Evolutionary conservation across 306 rosid genomes (phyloP).

Genomic region (Morella rubra): DNA sequence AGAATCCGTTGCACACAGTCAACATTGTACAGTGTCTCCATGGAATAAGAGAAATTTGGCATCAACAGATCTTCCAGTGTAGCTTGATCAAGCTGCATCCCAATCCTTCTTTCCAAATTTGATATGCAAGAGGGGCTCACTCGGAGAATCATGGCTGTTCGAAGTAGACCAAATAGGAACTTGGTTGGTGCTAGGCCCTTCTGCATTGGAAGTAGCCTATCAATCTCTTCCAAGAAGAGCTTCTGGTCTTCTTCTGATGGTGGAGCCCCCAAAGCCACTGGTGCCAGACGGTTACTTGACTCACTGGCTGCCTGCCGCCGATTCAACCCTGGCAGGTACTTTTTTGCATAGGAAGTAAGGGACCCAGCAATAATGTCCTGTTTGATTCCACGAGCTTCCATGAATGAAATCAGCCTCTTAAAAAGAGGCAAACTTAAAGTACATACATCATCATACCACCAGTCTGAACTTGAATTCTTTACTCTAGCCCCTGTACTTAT

Average conservation of each 20-base stretch:
- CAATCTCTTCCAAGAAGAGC: conserved; percentile 76
- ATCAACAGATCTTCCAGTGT: conserved; percentile 89
- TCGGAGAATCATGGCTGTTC: conserved; percentile 89
- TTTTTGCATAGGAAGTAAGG: conserved; percentile 75
- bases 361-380: conserved; percentile 86
- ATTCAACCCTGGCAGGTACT: conserved; percentile 77
- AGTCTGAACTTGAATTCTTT: conserved; percentile 72
- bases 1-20: conserved; percentile 92
- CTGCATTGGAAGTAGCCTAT: conserved; percentile 69
- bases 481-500: conserved; percentile 98
- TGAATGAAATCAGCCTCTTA: conserved; percentile 69
- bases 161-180: conserved; percentile 80
- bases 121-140: conserved; percentile 66
- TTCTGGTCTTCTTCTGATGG: conserved; percentile 84
- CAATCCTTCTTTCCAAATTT: conserved; percentile 79
- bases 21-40: conserved; percentile 96
- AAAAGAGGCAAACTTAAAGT: conserved; percentile 75
- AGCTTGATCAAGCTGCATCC: conserved; percentile 96
- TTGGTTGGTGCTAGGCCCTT: conserved; percentile 76
- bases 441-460: conserved; percentile 94
- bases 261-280: conserved; percentile 58
- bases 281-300: conserved; percentile 50
- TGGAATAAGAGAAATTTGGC: conserved; percentile 89
- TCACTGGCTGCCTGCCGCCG: conserved; percentile 74
- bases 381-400: conserved; percentile 89